These are phyloP conservation scores for Malus orientalis DNA, from an alignment of 306 rosid species.

Conservation along the genomic window DNA sequence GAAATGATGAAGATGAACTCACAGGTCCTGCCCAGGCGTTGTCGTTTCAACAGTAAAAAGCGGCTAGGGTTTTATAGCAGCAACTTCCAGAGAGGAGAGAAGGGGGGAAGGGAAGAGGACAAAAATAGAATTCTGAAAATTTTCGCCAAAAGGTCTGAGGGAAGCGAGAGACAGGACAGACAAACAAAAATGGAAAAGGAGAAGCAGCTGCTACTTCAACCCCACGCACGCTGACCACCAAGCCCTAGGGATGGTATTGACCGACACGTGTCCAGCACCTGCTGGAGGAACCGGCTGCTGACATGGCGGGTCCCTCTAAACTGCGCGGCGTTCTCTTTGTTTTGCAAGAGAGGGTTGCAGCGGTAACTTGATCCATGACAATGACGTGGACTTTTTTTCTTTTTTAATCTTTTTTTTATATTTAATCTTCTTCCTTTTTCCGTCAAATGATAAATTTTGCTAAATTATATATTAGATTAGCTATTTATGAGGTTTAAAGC, in stretches of 20 bases:
- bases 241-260: slow-evolving; percentile 18
- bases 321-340: neutral
- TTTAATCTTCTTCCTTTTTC: too few species aligned
- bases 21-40: slow-evolving; percentile 23
- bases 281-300: slow-evolving; percentile 8
- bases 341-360: too few species aligned
- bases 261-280: slow-evolving; percentile 41
- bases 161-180: slow-evolving; percentile 19
- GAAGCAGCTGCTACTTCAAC: slow-evolving; percentile 18
- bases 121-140: slow-evolving; percentile 5
- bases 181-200: neutral
- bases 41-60: slow-evolving; percentile 16
- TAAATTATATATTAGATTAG: too few species aligned
- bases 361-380: too few species aligned
- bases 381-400: too few species aligned
- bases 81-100: slow-evolving; percentile 1
- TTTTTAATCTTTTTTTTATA: too few species aligned
- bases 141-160: slow-evolving; percentile 14
- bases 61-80: slow-evolving; percentile 66
- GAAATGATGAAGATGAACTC: slow-evolving; percentile 17
- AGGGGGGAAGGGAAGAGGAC: slow-evolving; percentile 11
- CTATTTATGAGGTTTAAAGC: fast-evolving
- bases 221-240: slow-evolving; percentile 30
- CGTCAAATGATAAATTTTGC: too few species aligned
- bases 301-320: slow-evolving; percentile 8